Conservation (phyloP, 768 basidiomycete species). For the Pisolithus albus region DNA sequence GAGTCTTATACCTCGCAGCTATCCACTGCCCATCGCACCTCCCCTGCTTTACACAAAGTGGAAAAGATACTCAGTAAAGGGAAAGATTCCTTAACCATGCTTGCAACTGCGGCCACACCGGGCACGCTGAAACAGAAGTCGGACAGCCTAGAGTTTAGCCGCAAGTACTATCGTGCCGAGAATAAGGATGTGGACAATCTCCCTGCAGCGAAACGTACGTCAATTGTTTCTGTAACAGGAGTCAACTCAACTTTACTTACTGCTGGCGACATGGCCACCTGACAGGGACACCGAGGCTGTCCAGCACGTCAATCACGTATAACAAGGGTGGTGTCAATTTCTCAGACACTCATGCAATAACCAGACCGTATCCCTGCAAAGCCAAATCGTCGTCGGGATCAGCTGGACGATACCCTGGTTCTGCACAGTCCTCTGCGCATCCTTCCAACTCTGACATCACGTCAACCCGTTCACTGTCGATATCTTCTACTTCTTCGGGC, state of each 20-base stretch:
- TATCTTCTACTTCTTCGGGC: conserved; percentile 26
- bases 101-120: conserved; percentile 15
- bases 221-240: not conserved
- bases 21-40: conserved; percentile 13
- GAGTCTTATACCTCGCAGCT: not conserved
- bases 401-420: conserved; percentile 13
- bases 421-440: not conserved
- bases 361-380: conserved; percentile 6
- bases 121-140: conserved; percentile 5
- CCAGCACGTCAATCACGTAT: conserved; percentile 10
- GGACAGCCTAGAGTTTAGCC: conserved; percentile 8
- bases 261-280: conserved; percentile 7
- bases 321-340: conserved; percentile 20
- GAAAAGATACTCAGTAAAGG: conserved; percentile 28
- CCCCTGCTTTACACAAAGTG: conserved; percentile 25
- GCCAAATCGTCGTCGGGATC: conserved; percentile 13
- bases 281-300: conserved; percentile 2
- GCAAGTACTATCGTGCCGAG: conserved; percentile 12
- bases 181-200: conserved; percentile 7
- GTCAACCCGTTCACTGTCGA: conserved; percentile 19
- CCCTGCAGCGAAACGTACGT: conserved; percentile 20
- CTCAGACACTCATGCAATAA: conserved; percentile 6
- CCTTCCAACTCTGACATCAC: conserved; percentile 4
- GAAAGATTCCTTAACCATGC: conserved; percentile 24
- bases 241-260: not conserved